Evolutionary conservation across 2,329 filamentous ascomycete species (phyloP).

Genomic region (Paracoccidioides lutzii): DNA sequence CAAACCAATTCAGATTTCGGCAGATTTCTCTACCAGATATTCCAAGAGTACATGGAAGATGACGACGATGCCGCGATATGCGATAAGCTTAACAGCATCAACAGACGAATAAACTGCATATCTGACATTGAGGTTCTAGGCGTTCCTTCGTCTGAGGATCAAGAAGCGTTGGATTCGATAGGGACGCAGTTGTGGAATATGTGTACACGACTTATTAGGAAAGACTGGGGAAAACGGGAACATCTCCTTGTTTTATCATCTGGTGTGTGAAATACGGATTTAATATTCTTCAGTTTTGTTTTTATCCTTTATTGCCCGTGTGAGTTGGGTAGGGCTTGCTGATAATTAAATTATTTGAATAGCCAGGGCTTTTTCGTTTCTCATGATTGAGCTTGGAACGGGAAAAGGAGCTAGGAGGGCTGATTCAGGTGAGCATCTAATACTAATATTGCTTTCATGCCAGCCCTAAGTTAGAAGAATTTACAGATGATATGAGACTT

Average conservation of each 20-base stretch:
- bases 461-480: neutral
- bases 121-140: constrained; percentile 3
- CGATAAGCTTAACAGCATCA: neutral
- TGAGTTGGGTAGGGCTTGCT: neutral
- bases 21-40: neutral
- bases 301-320: neutral
- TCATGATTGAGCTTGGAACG: constrained; percentile 48
- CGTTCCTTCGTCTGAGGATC: constrained; percentile 4
- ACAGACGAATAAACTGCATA: constrained; percentile 10
- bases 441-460: neutral
- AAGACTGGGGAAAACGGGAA: constrained; percentile 7
- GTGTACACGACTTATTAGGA: constrained; percentile 16
- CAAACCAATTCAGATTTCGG: neutral
- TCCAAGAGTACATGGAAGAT: neutral
- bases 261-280: constrained; percentile 14
- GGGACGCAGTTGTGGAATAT: constrained; percentile 29
- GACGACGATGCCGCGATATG: neutral
- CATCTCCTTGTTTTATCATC: constrained; percentile 14
- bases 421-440: neutral
- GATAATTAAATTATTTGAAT: constrained; percentile 5
- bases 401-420: constrained; percentile 8
- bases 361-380: constrained; percentile 49
- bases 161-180: constrained; percentile 17
- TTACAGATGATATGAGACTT: constrained; percentile 40
- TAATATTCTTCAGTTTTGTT: neutral